Percentiles rank a stretch among this genome's conserved stretches.
Conservation (phyloP, 371 early-diverging fungal genomes). For the Mucor piriformis region DNA sequence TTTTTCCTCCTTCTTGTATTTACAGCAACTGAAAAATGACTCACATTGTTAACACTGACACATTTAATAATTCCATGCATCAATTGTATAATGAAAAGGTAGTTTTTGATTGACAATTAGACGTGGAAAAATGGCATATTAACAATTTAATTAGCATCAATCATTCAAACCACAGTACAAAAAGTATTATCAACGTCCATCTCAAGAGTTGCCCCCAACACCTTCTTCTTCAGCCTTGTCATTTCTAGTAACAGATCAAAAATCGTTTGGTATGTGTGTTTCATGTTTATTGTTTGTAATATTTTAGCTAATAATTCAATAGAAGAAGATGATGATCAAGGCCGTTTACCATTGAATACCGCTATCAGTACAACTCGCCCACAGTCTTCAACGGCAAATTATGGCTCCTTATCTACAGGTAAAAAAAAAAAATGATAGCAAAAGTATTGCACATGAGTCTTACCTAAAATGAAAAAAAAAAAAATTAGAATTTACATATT, state of each 20-base stretch:
- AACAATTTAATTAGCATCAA: background rate
- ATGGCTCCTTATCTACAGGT: conserved; percentile 12
- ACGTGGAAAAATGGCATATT: background rate
- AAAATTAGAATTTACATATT: background rate
- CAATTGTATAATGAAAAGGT: conserved; percentile 1
- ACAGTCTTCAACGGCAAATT: background rate
- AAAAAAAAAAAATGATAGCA: background rate
- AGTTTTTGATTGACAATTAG: background rate
- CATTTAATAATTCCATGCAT: background rate
- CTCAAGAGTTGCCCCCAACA: conserved; percentile 17
- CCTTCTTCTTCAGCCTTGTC: conserved; percentile 18
- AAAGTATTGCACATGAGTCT: background rate
- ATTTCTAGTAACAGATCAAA: conserved; percentile 9
- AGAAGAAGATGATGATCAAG: background rate
- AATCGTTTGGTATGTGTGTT: background rate
- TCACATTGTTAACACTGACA: background rate
- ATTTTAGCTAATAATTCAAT: background rate
- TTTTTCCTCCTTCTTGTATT: background rate
- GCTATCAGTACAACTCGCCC: background rate
- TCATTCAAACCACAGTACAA: background rate
- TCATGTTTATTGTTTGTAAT: background rate
- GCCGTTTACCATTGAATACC: background rate
- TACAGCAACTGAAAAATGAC: too few relatives aligned
- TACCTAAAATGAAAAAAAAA: background rate
- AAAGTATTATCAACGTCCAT: background rate